These are phyloP conservation scores for Alternaria sp. DNA, from an alignment of 2,329 filamentous ascomycete species.

Conservation along the genomic window DNA sequence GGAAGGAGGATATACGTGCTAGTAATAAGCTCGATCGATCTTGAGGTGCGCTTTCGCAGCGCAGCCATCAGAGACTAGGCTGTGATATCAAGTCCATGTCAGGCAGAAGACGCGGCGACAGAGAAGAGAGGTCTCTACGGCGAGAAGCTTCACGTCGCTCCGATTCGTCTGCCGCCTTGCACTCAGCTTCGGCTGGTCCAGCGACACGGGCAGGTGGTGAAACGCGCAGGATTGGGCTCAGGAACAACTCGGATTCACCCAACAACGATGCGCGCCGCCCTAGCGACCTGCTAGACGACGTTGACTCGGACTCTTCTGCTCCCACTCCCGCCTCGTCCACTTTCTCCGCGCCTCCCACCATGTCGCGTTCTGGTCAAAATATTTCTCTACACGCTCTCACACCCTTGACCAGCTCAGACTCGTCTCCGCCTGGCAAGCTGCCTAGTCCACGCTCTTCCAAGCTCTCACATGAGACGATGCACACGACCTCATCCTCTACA, in stretches of 20 bases:
- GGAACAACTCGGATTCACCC: slow-evolving; percentile 31
- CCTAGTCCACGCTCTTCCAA: slow-evolving; percentile 61
- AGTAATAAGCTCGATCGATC: slow-evolving; percentile 52
- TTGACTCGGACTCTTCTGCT: slow-evolving; percentile 74
- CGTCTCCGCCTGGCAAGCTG: slow-evolving; percentile 67
- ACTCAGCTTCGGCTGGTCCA: slow-evolving; percentile 22
- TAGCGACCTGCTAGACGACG: slow-evolving; percentile 73
- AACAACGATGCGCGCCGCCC: slow-evolving; percentile 43
- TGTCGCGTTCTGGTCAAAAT: slow-evolving; percentile 64
- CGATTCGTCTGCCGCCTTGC: slow-evolving; percentile 31
- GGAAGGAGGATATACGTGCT: slow-evolving; percentile 35
- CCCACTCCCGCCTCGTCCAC: slow-evolving; percentile 69
- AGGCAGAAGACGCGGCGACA: slow-evolving; percentile 54
- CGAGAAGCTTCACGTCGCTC: slow-evolving; percentile 38
- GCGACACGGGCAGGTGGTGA: slow-evolving; percentile 23
- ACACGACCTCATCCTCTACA: slow-evolving; percentile 42
- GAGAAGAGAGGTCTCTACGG: slow-evolving; percentile 29
- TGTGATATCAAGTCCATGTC: slow-evolving; percentile 72
- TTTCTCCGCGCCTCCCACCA: slow-evolving; percentile 66
- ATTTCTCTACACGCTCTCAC: slow-evolving; percentile 65
- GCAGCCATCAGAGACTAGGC: slow-evolving; percentile 81
- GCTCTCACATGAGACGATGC: slow-evolving; percentile 47
- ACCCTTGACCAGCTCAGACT: slow-evolving; percentile 71
- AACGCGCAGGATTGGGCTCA: slow-evolving; percentile 24
- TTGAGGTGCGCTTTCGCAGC: slow-evolving; percentile 81